Base-by-base conservation (phyloP, 768 basidiomycete species). In the Mycena pura region DNA sequence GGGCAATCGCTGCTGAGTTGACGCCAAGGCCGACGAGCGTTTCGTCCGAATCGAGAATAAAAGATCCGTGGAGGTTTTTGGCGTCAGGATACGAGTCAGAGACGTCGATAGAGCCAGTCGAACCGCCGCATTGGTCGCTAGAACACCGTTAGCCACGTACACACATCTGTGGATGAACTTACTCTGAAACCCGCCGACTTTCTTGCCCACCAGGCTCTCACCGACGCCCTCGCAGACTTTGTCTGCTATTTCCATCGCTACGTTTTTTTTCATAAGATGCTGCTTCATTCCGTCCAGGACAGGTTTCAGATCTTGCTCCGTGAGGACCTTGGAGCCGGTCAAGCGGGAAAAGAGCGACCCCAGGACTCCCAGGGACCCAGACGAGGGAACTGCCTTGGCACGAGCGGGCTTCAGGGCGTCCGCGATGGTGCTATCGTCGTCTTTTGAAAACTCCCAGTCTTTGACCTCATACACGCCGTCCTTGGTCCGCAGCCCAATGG, bases 251-350 rank as follows among this genome's bases (percentile, higher is more conserved):
- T 96, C 95, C 74, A 87, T 92, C 5, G 97, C 97, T 5, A 99
- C 97, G 69, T 99, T 99, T 82, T 99, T 99, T 77, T 91, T 88
- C 95, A 98, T 98, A 43, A 99, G 81, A 75, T 98, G 96, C 62
- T 96, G 93, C 74, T 96, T 95, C 95, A 99, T 99, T 17, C 88
- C 92, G 49, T 90, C 90, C 43, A 99, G 73, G 1, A 96, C 92
- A 8, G 96, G 96, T 66, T 86, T 85, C 53, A 99, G 74, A 73
- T 99, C 96, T 36, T 86, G 82, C 55, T 92, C 84, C 1, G 90
- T 91, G 55, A 99, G 77, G 2, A 88, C 80, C 75, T 95, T 96
- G 24, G 88, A 87, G 0, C 95, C 93, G 4, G 94, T 96, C 67
- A 97, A 76, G 41, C 93, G 84, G 6, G 93, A 87, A 73, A 97